Evolutionary conservation across 169 alveolate species (phyloP), one percentile per base, ranked within the genome.

Genomic region (Plasmodium blacklocki): DNA sequence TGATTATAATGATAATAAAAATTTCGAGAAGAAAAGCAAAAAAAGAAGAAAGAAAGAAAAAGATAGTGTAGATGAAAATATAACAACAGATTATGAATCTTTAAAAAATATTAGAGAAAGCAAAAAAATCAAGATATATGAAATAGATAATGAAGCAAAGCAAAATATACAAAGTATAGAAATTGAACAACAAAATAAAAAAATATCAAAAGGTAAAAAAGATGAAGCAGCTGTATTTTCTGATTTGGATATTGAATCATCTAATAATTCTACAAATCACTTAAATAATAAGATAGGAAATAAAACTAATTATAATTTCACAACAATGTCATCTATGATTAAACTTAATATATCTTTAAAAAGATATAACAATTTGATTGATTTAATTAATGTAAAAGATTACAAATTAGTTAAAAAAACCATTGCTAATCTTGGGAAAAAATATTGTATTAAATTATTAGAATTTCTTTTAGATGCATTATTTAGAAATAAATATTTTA

Each of bases 301-400:
- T 19, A 54, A 64, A 43, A 50, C 62, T 15, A 60, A 66, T 29
- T 39, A 80, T 23, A 80, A 56, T 29, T 56, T 80, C 23, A 12
- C 70, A 39, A 49, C 39, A 23, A 6, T 80, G 19, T 68, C 85
- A 18, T 80, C 90, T 21, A 68, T 68, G 63, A 60, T 80, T 54
- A 80, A 80, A 29, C 9, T 80, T n/a, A 68, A 80, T 29, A 32
- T 80, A 15, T 80, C 90, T 21, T 73, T 80, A 80, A 72, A 54
- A 80, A 80, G 73, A 49, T 80, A 54, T 63, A 0, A n/a, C 21
- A 19, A 2, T 14, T 1, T 80, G 18, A 18, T 3, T 18, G 14
- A 9, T 14, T 19, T 80, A 47, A n/a, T 80, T 39, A 32, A 39
- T 56, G 23, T 18, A 19, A 56, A 54, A 11, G 72, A 43, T 62